A percentile compares a stretch with the other conserved stretches of the same genome.
Conservation (phyloP, 768 basidiomycete species). For the Lactarius deliciosus region DNA sequence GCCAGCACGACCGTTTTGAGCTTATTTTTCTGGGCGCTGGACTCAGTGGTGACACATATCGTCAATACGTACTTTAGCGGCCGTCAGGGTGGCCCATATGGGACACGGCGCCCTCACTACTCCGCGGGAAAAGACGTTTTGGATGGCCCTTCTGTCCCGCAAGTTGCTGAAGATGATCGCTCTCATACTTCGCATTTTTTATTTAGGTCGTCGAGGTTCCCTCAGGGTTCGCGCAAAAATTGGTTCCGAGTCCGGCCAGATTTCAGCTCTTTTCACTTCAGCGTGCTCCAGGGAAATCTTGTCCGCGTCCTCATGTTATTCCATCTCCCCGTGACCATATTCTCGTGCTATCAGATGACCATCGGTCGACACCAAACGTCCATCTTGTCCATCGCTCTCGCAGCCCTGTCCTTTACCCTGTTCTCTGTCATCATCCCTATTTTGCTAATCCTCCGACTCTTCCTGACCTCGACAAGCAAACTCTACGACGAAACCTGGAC, state of each 20-base stretch:
- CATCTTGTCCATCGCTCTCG: constrained; percentile 67
- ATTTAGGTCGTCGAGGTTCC: constrained; percentile 42
- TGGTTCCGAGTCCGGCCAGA: constrained; percentile 61
- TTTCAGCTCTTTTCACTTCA: constrained; percentile 77
- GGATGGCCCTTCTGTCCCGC: constrained; percentile 36
- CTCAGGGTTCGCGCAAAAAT: constrained; percentile 37
- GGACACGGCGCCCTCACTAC: constrained; percentile 43
- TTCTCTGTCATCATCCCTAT: constrained; percentile 79
- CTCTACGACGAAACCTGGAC: constrained; percentile 95
- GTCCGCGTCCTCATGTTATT: constrained; percentile 89
- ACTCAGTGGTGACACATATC: constrained; percentile 50
- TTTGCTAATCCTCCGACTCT: constrained; percentile 73
- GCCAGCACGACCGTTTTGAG: constrained; percentile 71
- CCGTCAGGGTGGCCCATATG: constrained; percentile 35
- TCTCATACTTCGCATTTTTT: constrained; percentile 46
- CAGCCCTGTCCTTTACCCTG: constrained; percentile 74
- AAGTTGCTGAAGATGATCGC: constrained; percentile 49
- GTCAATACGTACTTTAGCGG: constrained; percentile 32
- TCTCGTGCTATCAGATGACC: constrained; percentile 86
- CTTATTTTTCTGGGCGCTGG: constrained; percentile 68
- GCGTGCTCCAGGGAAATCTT: constrained; percentile 84
- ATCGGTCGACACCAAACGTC: constrained; percentile 51
- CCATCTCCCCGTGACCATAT: constrained; percentile 91
- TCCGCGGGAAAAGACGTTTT: constrained; percentile 54
- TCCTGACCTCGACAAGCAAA: constrained; percentile 79